These are phyloP conservation scores for Coleophoma eucalyptorum DNA, from an alignment of 2,329 filamentous ascomycete genomes.

Conservation along the genomic window DNA sequence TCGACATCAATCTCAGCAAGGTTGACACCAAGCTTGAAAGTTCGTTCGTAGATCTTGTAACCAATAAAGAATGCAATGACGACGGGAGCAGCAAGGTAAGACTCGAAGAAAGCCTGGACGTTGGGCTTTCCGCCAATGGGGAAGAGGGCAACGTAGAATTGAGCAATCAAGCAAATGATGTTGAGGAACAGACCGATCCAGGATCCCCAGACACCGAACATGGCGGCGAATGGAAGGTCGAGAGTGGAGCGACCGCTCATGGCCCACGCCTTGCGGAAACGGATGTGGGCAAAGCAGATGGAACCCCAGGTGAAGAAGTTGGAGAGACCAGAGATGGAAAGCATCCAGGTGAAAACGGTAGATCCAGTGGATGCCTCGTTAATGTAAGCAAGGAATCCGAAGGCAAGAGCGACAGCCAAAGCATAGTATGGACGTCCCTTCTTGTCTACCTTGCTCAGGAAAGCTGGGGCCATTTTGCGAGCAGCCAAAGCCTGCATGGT, in stretches of 20 bases:
- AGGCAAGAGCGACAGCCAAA: constrained; percentile 45
- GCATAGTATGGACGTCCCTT: constrained; percentile 55
- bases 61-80: constrained; percentile 54
- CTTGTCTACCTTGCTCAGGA: constrained; percentile 58
- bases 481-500: constrained; percentile 46
- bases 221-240: constrained; percentile 37
- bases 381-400: constrained; percentile 57
- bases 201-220: constrained; percentile 59
- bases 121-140: constrained; percentile 7
- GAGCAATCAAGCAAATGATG: constrained; percentile 59
- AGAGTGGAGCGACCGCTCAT: constrained; percentile 47
- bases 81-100: constrained; percentile 54
- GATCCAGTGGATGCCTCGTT: constrained; percentile 36
- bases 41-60: constrained; percentile 54
- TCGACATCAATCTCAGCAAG: constrained; percentile 23
- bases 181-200: constrained; percentile 67
- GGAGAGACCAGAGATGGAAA: constrained; percentile 66
- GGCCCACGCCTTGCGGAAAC: constrained; percentile 59
- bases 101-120: constrained; percentile 47
- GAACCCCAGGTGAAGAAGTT: constrained; percentile 72
- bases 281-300: constrained; percentile 60
- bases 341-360: constrained; percentile 58
- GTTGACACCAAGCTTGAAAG: constrained; percentile 17
- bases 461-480: constrained; percentile 34
- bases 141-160: constrained; percentile 25